Conservation (phyloP, 768 basidiomycete genomes). For the Tulasnella sp. region DNA sequence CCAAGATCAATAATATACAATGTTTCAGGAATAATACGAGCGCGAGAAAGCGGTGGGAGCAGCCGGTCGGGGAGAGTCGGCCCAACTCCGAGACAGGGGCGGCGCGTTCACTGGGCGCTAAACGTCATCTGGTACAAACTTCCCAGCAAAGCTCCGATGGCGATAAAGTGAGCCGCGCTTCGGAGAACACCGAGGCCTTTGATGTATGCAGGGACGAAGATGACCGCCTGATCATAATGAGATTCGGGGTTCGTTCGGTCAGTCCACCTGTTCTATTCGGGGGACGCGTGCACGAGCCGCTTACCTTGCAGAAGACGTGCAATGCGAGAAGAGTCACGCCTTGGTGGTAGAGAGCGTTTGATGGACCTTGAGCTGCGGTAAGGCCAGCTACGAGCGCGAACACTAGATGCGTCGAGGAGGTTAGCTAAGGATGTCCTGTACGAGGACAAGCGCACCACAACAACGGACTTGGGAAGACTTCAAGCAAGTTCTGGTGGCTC, state of each 20-base stretch:
- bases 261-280: not conserved
- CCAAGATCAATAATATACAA: too few relatives aligned
- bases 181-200: not conserved
- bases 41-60: not conserved
- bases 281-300: too few relatives aligned
- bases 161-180: not conserved
- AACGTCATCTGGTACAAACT: constrained; percentile 4
- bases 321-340: not conserved
- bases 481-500: not conserved
- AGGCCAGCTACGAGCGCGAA: not conserved
- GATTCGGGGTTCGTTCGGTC: not conserved
- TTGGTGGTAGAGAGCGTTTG: not conserved
- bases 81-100: not conserved
- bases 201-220: constrained; percentile 3
- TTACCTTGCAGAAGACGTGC: constrained; percentile 5
- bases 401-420: not conserved
- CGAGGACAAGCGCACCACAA: not conserved
- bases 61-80: too few relatives aligned
- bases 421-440: not conserved
- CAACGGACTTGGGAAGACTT: not conserved
- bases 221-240: not conserved
- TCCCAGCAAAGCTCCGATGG: not conserved
- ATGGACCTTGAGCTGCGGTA: not conserved
- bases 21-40: not conserved
- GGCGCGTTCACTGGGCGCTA: not conserved